These are phyloP conservation scores for Lipomyces sp. DNA, from an alignment of 805 yeast species.

Conservation along the genomic window DNA sequence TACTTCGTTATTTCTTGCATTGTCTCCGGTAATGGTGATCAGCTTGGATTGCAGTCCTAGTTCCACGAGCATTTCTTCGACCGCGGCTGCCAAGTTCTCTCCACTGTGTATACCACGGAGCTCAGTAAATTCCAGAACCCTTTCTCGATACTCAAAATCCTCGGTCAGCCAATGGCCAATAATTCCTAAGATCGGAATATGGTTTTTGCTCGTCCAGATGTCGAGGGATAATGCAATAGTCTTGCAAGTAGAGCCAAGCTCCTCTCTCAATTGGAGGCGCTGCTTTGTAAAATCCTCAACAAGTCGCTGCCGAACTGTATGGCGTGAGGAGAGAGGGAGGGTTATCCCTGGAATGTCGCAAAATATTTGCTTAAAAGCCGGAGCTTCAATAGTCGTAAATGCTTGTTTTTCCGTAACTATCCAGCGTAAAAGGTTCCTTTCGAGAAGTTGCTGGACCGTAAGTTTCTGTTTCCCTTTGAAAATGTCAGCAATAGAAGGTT, in stretches of 20 bases:
- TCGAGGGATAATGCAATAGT: too few species aligned
- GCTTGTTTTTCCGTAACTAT: too few species aligned
- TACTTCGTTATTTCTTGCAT: conserved; percentile 3
- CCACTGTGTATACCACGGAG: too few species aligned
- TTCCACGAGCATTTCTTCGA: conserved; percentile 2
- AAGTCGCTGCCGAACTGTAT: conserved; percentile 11
- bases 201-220: too few species aligned
- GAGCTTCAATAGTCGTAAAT: too few species aligned
- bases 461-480: not conserved
- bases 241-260: too few species aligned
- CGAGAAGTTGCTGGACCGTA: conserved; percentile 8
- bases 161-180: too few species aligned
- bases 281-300: conserved; percentile 6
- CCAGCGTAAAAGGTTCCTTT: too few species aligned
- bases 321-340: conserved; percentile 6
- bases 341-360: conserved; percentile 9
- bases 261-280: too few species aligned
- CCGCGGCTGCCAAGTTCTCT: conserved; percentile 4
- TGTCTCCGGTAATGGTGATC: conserved; percentile 14
- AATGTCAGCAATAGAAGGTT: not conserved
- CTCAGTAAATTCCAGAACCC: too few species aligned
- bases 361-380: conserved; percentile 2
- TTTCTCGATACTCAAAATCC: too few species aligned
- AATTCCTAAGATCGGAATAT: too few species aligned
- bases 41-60: conserved; percentile 7